Conservation (phyloP, 805 yeast genomes). For the Pichia pseudocactophila region DNA sequence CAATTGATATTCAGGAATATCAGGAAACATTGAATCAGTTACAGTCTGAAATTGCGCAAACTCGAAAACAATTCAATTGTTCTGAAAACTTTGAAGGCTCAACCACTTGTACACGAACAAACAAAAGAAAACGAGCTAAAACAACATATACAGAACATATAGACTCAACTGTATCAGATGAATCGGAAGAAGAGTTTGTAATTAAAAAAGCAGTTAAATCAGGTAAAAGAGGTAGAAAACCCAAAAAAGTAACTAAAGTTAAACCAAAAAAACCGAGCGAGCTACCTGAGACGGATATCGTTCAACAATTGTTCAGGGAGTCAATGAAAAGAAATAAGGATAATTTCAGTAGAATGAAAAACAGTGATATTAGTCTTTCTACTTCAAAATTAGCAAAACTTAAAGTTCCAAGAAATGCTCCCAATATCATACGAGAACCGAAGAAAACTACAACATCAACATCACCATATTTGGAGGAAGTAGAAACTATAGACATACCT, state of each 20-base stretch:
- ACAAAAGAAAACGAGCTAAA: too few relatives aligned
- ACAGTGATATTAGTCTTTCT: neutral
- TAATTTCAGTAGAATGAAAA: neutral
- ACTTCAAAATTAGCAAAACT: constrained; percentile 2
- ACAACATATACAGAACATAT: too few relatives aligned
- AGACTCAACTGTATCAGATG: neutral
- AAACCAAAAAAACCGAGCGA: neutral
- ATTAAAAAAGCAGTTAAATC: neutral
- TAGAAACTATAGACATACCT: neutral
- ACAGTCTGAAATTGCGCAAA: too few relatives aligned
- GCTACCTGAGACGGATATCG: neutral
- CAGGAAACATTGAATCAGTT: too few relatives aligned
- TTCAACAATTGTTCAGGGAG: constrained; percentile 3
- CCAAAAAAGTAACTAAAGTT: neutral
- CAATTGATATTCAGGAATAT: too few relatives aligned
- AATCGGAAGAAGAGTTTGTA: neutral
- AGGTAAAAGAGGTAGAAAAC: neutral
- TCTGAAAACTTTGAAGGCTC: too few relatives aligned
- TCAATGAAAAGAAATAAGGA: constrained; percentile 7
- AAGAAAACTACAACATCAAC: neutral
- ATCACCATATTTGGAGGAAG: neutral
- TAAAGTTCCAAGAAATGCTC: neutral
- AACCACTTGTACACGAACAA: too few relatives aligned
- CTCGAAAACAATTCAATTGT: too few relatives aligned
- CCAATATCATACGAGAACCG: neutral